Evolutionary conservation across 805 yeast species (phyloP), one percentile per base, ranked within the genome.

Genomic region (Candida namnaoensis): DNA sequence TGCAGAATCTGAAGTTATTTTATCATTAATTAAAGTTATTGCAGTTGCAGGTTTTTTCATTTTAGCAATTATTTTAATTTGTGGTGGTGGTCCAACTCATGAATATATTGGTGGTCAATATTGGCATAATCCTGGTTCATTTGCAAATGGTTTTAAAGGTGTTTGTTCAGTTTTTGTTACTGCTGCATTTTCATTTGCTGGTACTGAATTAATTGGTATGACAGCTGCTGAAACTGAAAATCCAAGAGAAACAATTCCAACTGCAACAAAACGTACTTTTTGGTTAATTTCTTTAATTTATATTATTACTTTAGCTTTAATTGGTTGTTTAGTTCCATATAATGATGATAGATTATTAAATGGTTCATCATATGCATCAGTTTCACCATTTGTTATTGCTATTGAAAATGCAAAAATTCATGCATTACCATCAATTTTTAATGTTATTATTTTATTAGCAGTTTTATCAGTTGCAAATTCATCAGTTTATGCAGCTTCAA

Each of bases 381-480:
- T 87, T 3, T 80, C 87, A 6, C 90, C 91, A 12, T 78, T 82
- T 57, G 88, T 82, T 35, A 78, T 83, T 58, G 82, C 88, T 33
- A 79, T 82, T 48, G 62, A 65, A 47, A 71, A 77, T 51, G 88
- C 83, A 32, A 80, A 83, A 28, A 80, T 82, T 48, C 59, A 60
- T 25, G 88, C 79, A 23, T 67, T 82, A 44, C 87, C 88, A 13
- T 74, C 82, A 9, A 71, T 82, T 35, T 71, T 82, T 75, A 82
- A 82, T 52, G 88, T 74, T 0, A 85, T 81, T 35, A 79, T 82
- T 50, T 59, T 82, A 57, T 71, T 82, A 46, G 73, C 90, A 2
- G 80, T 82, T 14, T 62, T 80, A 40, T 81, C 88, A 3, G 88
- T 82, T 14, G 90, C 86, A 34, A 81, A 82, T 59, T 75, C 87